Base-by-base conservation (phyloP, 768 basidiomycete genomes). In the Termitomyces sp. region DNA sequence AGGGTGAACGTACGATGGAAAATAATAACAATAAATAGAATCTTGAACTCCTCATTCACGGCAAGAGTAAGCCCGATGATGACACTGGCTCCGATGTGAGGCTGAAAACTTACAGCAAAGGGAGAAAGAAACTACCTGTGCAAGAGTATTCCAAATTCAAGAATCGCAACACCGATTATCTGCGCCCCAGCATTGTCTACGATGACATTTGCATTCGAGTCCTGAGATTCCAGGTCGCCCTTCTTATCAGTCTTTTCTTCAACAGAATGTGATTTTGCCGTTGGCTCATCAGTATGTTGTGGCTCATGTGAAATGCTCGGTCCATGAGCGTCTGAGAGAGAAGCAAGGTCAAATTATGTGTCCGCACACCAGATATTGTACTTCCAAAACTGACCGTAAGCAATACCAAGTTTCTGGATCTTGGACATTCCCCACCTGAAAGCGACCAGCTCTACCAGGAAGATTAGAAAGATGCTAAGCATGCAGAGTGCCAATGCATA, bases 61-160 rank as follows among this genome's bases (percentile, higher is more conserved):
- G 93, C 94, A 34, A 97, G 80, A 0, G 95, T 95, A 34, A 98
- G 72, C 0, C 95, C 95, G 58, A 97, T 88, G 47, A 95, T 76
- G 7, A 93, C 65, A 68, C 90, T 93, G 58, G 9, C 10, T 19
- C 30, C 7, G 11, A 4, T 17, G 10, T 10, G 22, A 21, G 41
- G 37, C 37, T 21, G 14, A 12, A 34, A 17, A 44, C 11, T 12
- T 12, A 12, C 7, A 11, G 24, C 54, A 4, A 12, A 32, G 28
- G 49, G 15, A 34, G 42, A 9, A 48, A 40, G 32, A 9, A 6
- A 40, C 34, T 49, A 81, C 85, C 87, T 90, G 64, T 95, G 94
- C 28, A 98, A 69, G 6, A 93, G 68, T 28, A 98, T 91, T 62
- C 96, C 96, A 62, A 97, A 96, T 66, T 99, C 96, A 45, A 99